A percentile compares a stretch with the other conserved stretches of the same genome.
Conservation (phyloP, 129 eudicot genomes). For the Solidago caesia region DNA sequence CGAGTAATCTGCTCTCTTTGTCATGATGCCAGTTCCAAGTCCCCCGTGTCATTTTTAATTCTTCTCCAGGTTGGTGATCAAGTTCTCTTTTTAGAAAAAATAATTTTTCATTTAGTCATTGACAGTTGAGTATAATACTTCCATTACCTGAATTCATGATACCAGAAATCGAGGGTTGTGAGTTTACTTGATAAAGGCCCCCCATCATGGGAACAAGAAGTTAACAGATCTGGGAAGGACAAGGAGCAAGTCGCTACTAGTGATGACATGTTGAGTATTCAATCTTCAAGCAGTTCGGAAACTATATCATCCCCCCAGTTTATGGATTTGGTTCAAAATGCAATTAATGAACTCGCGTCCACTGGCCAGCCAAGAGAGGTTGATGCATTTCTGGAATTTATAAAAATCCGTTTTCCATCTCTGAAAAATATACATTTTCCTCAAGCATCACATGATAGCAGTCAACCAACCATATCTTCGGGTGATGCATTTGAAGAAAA, state of each 20-base stretch:
- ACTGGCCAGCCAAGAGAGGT: slow-evolving; percentile 74
- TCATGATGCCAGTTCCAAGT: slow-evolving; percentile 73
- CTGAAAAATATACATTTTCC: slow-evolving; percentile 53
- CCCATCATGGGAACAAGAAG: slow-evolving; percentile 74
- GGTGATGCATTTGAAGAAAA: slow-evolving; percentile 66
- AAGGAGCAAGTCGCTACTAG: slow-evolving; percentile 42
- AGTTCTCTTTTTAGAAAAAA: not conserved
- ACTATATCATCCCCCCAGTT: slow-evolving; percentile 48
- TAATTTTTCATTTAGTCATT: not conserved
- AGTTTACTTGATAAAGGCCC: slow-evolving; percentile 78
- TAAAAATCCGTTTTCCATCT: slow-evolving; percentile 54
- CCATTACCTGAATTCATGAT: slow-evolving; percentile 21
- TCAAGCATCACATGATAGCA: slow-evolving; percentile 32
- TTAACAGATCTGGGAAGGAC: slow-evolving; percentile 47
- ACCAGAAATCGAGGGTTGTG: slow-evolving; percentile 90
- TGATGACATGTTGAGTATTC: slow-evolving; percentile 22
- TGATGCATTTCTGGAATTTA: slow-evolving; percentile 60
- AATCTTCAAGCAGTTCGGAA: slow-evolving; percentile 47
- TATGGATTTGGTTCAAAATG: slow-evolving; percentile 57
- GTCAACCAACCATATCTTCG: slow-evolving; percentile 42
- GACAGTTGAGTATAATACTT: not conserved
- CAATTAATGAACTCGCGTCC: slow-evolving; percentile 63
- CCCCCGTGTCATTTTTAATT: slow-evolving; percentile 71
- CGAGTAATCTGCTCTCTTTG: slow-evolving; percentile 86
- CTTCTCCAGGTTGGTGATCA: slow-evolving; percentile 76